phyloP scores from a whole-genome alignment of 1,284 basidiomycete genomes.

The Cutaneotrichosporon sp. region DNA sequence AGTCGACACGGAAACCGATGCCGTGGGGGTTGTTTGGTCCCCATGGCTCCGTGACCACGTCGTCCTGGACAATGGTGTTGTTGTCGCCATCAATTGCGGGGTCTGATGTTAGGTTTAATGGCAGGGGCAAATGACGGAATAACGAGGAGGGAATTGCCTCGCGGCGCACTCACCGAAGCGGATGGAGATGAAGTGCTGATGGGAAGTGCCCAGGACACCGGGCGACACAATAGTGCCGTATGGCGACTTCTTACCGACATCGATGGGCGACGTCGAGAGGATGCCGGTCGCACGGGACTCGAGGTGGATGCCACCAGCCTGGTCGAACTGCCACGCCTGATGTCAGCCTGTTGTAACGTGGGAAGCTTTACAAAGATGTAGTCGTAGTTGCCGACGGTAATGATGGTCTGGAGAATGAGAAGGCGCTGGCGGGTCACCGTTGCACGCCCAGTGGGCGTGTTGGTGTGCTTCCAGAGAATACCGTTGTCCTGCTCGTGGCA shows the following conservation, averaged over 20 bases:
- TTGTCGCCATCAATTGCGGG: neutral
- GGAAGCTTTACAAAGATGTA: slow-evolving; percentile 3
- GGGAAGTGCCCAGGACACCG: neutral
- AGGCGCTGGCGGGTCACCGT: neutral
- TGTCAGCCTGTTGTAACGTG: neutral
- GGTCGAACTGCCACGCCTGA: slow-evolving; percentile 4
- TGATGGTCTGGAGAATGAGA: slow-evolving; percentile 2
- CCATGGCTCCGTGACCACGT: neutral
- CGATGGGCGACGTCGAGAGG: slow-evolving; percentile 2
- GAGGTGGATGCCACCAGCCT: slow-evolving; percentile 3
- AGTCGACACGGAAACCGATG: neutral
- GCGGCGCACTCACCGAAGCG: neutral
- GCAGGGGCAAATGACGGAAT: no score
- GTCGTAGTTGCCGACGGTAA: slow-evolving; percentile 6
- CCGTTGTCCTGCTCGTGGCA: slow-evolving; percentile 51
- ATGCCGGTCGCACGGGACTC: slow-evolving; percentile 5
- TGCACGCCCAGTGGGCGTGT: neutral
- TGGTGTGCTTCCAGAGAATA: slow-evolving; percentile 22
- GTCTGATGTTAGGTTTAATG: neutral
- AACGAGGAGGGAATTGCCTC: no score
- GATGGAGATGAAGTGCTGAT: slow-evolving; percentile 4
- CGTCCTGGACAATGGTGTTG: slow-evolving; percentile 1
- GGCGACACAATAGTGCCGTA: slow-evolving; percentile 1
- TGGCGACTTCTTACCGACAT: neutral
- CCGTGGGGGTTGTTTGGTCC: slow-evolving; percentile 2